Evolutionary conservation across 2,329 filamentous ascomycete genomes (phyloP).

Genomic region (Anthostomella pinea): DNA sequence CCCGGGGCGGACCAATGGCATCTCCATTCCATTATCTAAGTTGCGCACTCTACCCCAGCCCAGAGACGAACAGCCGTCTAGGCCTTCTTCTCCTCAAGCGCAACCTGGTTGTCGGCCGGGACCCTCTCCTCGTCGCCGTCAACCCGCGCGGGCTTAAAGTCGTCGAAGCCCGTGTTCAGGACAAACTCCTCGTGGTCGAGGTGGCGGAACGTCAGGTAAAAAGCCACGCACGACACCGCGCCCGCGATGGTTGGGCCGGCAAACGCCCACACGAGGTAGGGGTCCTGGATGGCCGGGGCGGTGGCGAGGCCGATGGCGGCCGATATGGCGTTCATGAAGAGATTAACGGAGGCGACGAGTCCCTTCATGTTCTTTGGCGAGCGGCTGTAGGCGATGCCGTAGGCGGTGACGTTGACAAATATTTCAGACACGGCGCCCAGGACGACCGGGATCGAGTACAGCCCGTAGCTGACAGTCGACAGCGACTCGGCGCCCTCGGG

Average conservation of each 20-base stretch:
- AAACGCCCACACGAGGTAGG: slow-evolving; percentile 43
- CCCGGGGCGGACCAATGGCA: too few species aligned
- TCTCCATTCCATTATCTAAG: too few species aligned
- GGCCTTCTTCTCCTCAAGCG: slow-evolving; percentile 17
- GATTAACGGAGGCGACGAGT: slow-evolving; percentile 66
- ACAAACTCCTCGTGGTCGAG: slow-evolving; percentile 31
- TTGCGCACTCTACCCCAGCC: too few species aligned
- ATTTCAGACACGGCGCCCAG: slow-evolving; percentile 52
- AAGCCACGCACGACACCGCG: slow-evolving; percentile 24
- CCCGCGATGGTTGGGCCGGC: slow-evolving; percentile 29
- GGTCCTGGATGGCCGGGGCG: slow-evolving; percentile 43
- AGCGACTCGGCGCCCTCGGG: slow-evolving; percentile 21
- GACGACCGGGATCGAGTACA: slow-evolving; percentile 43
- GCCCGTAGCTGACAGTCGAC: slow-evolving; percentile 26
- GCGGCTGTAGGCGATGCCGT: slow-evolving; percentile 76
- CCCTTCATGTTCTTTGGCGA: slow-evolving; percentile 78
- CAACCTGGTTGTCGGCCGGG: too few species aligned
- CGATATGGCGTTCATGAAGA: slow-evolving; percentile 69
- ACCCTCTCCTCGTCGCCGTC: slow-evolving; percentile 25
- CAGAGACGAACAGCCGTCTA: slow-evolving; percentile 3
- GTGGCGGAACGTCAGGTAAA: slow-evolving; percentile 28
- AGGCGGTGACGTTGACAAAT: slow-evolving; percentile 55
- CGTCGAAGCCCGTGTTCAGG: slow-evolving; percentile 27
- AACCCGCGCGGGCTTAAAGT: slow-evolving; percentile 29
- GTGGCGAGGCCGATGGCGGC: slow-evolving; percentile 61